These are phyloP conservation scores for Fusarium burgessii DNA, from an alignment of 2,329 filamentous ascomycete genomes.

Conservation along the genomic window DNA sequence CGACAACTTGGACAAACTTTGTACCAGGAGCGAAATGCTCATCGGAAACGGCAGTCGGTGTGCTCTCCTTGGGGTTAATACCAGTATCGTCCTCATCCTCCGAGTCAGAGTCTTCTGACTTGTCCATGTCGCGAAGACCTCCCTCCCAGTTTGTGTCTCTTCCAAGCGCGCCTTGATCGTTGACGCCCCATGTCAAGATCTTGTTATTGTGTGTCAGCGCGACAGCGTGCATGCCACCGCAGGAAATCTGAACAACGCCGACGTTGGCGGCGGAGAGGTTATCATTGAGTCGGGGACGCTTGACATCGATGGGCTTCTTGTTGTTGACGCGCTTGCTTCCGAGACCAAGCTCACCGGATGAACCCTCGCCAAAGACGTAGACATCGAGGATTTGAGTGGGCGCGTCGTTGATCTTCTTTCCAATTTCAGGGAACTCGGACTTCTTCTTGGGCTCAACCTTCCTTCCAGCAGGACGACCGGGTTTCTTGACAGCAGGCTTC, in stretches of 20 bases:
- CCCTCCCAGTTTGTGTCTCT: constrained; percentile 78
- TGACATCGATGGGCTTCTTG: constrained; percentile 76
- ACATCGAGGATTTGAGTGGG: constrained; percentile 76
- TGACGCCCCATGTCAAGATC: constrained; percentile 89
- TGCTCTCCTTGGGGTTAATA: constrained; percentile 79
- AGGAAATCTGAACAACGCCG: constrained; percentile 80
- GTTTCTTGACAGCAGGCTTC: constrained; percentile 52
- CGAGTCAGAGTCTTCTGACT: constrained; percentile 64
- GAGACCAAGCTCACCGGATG: constrained; percentile 84
- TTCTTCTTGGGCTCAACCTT: constrained; percentile 50
- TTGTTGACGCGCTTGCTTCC: constrained; percentile 73
- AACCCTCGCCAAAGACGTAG: constrained; percentile 84
- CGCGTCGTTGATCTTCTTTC: constrained; percentile 77
- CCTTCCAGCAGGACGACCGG: constrained; percentile 20
- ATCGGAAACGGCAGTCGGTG: constrained; percentile 70
- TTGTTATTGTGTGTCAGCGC: constrained; percentile 84
- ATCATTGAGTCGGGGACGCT: constrained; percentile 85
- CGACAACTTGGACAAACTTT: constrained; percentile 72
- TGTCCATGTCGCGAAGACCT: constrained; percentile 68
- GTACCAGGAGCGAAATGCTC: constrained; percentile 71
- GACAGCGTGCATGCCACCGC: constrained; percentile 85
- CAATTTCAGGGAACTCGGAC: constrained; percentile 59
- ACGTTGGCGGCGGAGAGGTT: constrained; percentile 70
- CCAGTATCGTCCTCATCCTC: constrained; percentile 71
- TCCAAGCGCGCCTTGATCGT: constrained; percentile 85